These are phyloP conservation scores for Aphanomyces invadans DNA, from an alignment of 352 stramenopile genomes.

Conservation along the genomic window DNA sequence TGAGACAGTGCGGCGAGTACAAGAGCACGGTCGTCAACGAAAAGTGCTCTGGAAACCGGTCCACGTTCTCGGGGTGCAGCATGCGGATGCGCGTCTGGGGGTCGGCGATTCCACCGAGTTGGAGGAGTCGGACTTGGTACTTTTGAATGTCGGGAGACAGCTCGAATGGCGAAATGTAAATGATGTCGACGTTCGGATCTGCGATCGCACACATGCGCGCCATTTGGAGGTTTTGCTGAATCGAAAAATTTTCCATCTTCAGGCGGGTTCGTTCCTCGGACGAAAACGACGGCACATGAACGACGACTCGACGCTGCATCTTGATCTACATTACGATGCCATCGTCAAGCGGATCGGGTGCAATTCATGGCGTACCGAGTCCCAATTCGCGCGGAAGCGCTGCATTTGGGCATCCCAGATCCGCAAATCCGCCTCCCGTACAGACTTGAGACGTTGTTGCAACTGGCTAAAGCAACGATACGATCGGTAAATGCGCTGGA, in stretches of 20 bases:
- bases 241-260: conserved; percentile 50
- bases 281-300: conserved; percentile 80
- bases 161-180: conserved; percentile 84
- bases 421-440: conserved; percentile 33
- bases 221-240: conserved; percentile 80
- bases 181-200: conserved; percentile 70
- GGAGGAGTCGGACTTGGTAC: conserved; percentile 80
- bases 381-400: conserved; percentile 44
- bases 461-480: conserved; percentile 40
- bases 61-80: conserved; percentile 73
- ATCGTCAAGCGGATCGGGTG: too few species aligned
- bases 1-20: conserved; percentile 77
- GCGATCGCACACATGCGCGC: conserved; percentile 56
- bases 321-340: conserved; percentile 29
- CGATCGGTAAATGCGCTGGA: conserved; percentile 54
- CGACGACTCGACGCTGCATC: conserved; percentile 43
- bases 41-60: conserved; percentile 71
- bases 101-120: conserved; percentile 60
- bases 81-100: conserved; percentile 63
- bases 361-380: conserved; percentile 25
- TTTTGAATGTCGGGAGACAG: conserved; percentile 62
- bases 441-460: conserved; percentile 32
- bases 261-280: conserved; percentile 60
- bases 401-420: conserved; percentile 46
- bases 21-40: conserved; percentile 72